These are phyloP conservation scores for Herpetomonas samuelpessoai DNA, from an alignment of 208 protist genomes.

Conservation along the genomic window DNA sequence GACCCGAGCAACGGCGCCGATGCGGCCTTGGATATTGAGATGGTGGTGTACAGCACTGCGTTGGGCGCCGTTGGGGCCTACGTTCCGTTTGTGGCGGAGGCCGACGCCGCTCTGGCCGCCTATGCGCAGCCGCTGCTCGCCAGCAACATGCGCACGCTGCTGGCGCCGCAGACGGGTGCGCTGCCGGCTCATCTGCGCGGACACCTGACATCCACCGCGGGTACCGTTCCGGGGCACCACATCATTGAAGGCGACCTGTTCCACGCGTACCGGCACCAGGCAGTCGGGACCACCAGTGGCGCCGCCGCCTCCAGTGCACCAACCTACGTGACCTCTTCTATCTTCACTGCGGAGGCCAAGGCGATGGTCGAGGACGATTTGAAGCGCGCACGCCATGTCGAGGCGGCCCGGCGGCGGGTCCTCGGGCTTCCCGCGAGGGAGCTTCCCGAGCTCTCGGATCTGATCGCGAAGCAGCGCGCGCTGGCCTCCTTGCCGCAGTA, in stretches of 20 bases:
- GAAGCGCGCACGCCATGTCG: conserved; percentile 29
- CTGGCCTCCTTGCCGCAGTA: conserved; percentile 66
- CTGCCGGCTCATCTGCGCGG: conserved; percentile 2
- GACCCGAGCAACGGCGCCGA: conserved; percentile 51
- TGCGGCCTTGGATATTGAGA: conserved; percentile 24
- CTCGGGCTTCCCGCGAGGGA: conserved; percentile 58
- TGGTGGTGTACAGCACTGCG: conserved; percentile 71
- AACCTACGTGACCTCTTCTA: conserved; percentile 12
- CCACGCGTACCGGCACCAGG: not conserved
- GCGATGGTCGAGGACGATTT: conserved; percentile 44
- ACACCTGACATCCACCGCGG: not conserved
- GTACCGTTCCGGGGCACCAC: conserved; percentile 18
- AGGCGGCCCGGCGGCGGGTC: conserved; percentile 49
- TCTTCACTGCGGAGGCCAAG: conserved; percentile 49
- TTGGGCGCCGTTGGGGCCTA: conserved; percentile 69
- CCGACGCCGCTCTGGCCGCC: conserved; percentile 67
- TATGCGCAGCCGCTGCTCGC: conserved; percentile 60
- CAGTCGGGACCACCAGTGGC: not conserved
- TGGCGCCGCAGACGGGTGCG: conserved; percentile 17
- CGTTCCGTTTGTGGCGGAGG: conserved; percentile 61
- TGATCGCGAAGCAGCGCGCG: conserved; percentile 70
- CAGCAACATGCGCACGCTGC: conserved; percentile 31
- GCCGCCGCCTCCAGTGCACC: conserved; percentile 9
- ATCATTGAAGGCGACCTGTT: conserved; percentile 41
- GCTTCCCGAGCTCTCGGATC: conserved; percentile 46